Conservation (phyloP, 352 stramenopile genomes). For the Peronospora destructor region DNA sequence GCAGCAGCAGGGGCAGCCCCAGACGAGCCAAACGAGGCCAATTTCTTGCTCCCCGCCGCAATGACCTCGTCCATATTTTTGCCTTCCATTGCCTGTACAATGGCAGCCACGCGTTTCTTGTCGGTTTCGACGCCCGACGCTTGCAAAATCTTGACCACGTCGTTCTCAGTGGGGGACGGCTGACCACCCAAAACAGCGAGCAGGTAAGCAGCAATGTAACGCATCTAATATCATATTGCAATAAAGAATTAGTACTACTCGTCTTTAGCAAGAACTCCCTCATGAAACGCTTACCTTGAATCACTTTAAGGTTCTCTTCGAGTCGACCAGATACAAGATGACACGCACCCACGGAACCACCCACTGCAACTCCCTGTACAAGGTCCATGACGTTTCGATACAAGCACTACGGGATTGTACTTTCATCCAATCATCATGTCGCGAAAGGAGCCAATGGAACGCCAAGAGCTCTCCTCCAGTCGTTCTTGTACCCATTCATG, state of each 20-base stretch:
- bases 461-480: constrained; percentile 22
- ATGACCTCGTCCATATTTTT: constrained; percentile 84
- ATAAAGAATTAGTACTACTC: too few species aligned
- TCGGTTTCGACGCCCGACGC: constrained; percentile 88
- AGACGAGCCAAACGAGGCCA: constrained; percentile 72
- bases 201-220: constrained; percentile 96
- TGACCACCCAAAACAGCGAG: constrained; percentile 93
- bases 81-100: constrained; percentile 76
- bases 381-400: constrained; percentile 49
- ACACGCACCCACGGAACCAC: constrained; percentile 28
- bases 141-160: constrained; percentile 90
- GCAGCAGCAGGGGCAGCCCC: constrained; percentile 43
- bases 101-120: constrained; percentile 49
- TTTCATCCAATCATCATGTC: constrained; percentile 33
- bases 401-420: constrained; percentile 2
- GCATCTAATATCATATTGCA: constrained; percentile 78
- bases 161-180: constrained; percentile 75
- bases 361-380: constrained; percentile 42
- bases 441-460: background rate
- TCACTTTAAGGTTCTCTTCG: constrained; percentile 87
- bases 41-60: constrained; percentile 69
- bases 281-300: constrained; percentile 72
- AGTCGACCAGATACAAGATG: constrained; percentile 89
- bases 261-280: too few species aligned
- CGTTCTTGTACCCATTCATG: constrained; percentile 34